A percentile compares a stretch with the other conserved stretches of the same genome.
These are phyloP conservation scores for Sporisorium scitamineum DNA, from an alignment of 1,284 basidiomycete genomes.

Conservation along the genomic window DNA sequence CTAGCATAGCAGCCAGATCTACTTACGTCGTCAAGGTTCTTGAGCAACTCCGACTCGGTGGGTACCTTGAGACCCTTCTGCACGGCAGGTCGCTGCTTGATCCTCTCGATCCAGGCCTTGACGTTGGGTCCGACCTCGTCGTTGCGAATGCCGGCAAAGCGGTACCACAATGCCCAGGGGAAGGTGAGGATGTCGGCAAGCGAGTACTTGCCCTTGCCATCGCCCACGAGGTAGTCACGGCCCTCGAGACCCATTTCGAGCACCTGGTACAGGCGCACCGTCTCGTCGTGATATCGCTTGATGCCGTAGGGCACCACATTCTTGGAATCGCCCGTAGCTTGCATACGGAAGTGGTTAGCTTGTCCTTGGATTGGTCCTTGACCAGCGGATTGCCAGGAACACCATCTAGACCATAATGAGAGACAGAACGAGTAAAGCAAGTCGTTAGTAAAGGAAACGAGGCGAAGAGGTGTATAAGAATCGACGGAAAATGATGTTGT, in stretches of 20 bases:
- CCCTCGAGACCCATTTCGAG: conserved; percentile 50
- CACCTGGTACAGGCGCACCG: conserved; percentile 53
- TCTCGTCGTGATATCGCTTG: conserved; percentile 55
- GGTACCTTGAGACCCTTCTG: conserved; percentile 38
- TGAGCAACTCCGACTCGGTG: conserved; percentile 23
- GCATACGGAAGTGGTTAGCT: conserved; percentile 54
- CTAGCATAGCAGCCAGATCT: not conserved
- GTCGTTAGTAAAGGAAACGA: not conserved
- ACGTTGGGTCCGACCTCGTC: conserved; percentile 45
- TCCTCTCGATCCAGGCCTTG: conserved; percentile 46
- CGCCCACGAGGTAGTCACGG: conserved; percentile 58
- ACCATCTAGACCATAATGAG: conserved; percentile 18
- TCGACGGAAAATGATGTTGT: too few relatives aligned
- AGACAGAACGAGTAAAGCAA: not conserved
- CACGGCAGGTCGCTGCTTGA: conserved; percentile 34
- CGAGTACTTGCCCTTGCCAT: conserved; percentile 56
- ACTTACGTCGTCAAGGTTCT: conserved; percentile 49
- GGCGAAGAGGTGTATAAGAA: not conserved
- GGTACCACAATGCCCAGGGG: conserved; percentile 50
- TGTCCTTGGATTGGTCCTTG: conserved; percentile 58
- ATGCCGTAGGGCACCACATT: conserved; percentile 56
- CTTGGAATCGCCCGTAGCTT: conserved; percentile 45
- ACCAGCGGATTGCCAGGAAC: conserved; percentile 27
- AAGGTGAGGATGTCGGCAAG: conserved; percentile 56
- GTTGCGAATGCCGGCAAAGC: conserved; percentile 32